Evolutionary conservation across 176 grass and related monocot genomes (phyloP), one percentile per base, ranked within the genome.

Genomic region (Triticum dicoccoides): DNA sequence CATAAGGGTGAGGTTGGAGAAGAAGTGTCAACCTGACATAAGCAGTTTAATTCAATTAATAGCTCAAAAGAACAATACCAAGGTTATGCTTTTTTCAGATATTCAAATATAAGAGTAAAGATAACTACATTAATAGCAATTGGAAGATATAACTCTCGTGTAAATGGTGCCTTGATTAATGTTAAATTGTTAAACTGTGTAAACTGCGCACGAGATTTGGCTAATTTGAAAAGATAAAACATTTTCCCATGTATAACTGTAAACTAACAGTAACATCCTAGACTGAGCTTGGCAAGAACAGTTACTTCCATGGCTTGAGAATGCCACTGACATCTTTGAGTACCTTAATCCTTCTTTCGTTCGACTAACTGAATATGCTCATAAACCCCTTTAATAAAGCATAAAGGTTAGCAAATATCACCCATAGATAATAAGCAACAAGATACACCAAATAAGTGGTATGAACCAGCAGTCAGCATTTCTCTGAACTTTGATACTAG

Each of bases 21-120:
- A 95, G 91, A 87, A 95, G 87, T 69, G 93, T 93, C 91, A 92
- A 83, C 88, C 93, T 95, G 89, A 87, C n/a, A 91, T 18, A 73
- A 84, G 71, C 52, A 73, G 34, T 78, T 51, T 75, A 69, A 44
- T 61, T 15, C n/a, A 67, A 67, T 6, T n/a, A 47, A 74, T 4
- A n/a, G 27, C 74, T 89, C 47, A 3, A 61, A 85, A 62, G 73
- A 63, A 42, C n/a, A 79, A 4, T 20, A 24, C 14, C 14, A 83
- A 61, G 11, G 15, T 8, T 20, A 11, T 74, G 17, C 11, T 51
- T 51, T 42, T 39, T 80, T 78, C 44, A 61, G n/a, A 45, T 12
- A 32, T 47, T 77, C 35, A 62, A 30, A 47, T 12, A 33, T 51
- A 51, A 51, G 47, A 51, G 4, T 51, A 51, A 51, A 51, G 47